Conservation (phyloP, 2,329 filamentous ascomycete species). For the Phyllosticta citriasiana region DNA sequence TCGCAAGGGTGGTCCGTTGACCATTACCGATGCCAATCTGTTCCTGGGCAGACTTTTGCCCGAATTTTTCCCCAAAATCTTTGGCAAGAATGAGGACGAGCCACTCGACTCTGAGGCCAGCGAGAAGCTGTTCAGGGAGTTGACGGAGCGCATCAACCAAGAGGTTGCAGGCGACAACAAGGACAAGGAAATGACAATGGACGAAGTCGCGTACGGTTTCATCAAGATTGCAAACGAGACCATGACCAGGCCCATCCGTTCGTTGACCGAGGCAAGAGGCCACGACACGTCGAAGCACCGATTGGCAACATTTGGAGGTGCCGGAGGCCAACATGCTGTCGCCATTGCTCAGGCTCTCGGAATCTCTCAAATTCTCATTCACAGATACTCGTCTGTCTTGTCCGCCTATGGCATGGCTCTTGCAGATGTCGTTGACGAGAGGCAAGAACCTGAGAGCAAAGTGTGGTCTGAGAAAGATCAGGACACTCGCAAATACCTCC, state of each 20-base stretch:
- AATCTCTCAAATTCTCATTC: constrained; percentile 75
- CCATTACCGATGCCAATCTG: constrained; percentile 75
- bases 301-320: constrained; percentile 86
- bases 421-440: constrained; percentile 85
- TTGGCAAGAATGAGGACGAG: constrained; percentile 79
- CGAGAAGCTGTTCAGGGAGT: constrained; percentile 61
- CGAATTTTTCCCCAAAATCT: constrained; percentile 92
- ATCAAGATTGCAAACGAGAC: constrained; percentile 83
- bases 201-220: constrained; percentile 84
- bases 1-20: constrained; percentile 76
- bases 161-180: constrained; percentile 55
- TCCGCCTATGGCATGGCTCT: constrained; percentile 90
- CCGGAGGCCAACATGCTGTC: constrained; percentile 86
- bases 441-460: constrained; percentile 64
- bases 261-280: constrained; percentile 83
- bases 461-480: constrained; percentile 46
- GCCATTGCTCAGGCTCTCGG: constrained; percentile 78
- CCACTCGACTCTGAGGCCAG: constrained; percentile 69
- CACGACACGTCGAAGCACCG: constrained; percentile 84
- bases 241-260: constrained; percentile 84
- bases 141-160: constrained; percentile 67
- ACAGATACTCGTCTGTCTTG: constrained; percentile 78
- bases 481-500: constrained; percentile 51
- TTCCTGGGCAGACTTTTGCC: constrained; percentile 76
- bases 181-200: constrained; percentile 57